Base-by-base conservation (phyloP, 345 rosid species). In the Fremontodendron californicum region DNA sequence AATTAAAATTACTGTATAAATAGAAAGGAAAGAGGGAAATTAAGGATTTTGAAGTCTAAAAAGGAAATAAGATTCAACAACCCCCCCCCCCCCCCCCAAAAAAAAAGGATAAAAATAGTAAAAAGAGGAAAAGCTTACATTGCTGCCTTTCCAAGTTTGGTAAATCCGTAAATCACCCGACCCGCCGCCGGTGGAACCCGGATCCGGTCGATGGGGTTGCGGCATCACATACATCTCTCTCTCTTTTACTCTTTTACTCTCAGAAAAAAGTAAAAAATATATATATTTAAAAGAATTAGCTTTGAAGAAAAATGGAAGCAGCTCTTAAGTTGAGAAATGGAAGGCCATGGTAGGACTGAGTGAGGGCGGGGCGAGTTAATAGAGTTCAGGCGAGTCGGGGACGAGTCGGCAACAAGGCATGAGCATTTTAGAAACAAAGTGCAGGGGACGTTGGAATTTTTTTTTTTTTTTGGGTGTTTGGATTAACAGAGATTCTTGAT, bases 61-160 rank as follows among this genome's bases (percentile, higher is more conserved):
- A 60, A 37, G 54, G 75, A 11, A 42, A 46, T 2, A 27, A 45
- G 21, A 75, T 70, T 9, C 43, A 48, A 81, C 55, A 23, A 39
- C 16, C 10, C 25, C n/a, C n/a, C n/a, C n/a, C n/a, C n/a, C n/a
- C n/a, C 55, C 1, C 2, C 23, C 9, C 29, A 49, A 21, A 27
- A 65, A 51, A 40, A 69, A 33, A 1, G 19, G 35, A 29, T 5
- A 5, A 13, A 8, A 54, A 31, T 27, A 7, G 29, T 2, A 71
- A 13, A 5, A 31, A 57, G 48, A 37, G 35, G 18, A 58, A 66
- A 40, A 78, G 52, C 93, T 90, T 77, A 91, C 98, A 87, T 96
- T 93, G 84, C 94, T 93, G 81, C 93, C 98, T 88, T 92, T 93
- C 99, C 99, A 96, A 78, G 85, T 86, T 82, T 91, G 94, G 85